Evolutionary conservation across 306 rosid genomes (phyloP).

Genomic region (Cicer bijugum): DNA sequence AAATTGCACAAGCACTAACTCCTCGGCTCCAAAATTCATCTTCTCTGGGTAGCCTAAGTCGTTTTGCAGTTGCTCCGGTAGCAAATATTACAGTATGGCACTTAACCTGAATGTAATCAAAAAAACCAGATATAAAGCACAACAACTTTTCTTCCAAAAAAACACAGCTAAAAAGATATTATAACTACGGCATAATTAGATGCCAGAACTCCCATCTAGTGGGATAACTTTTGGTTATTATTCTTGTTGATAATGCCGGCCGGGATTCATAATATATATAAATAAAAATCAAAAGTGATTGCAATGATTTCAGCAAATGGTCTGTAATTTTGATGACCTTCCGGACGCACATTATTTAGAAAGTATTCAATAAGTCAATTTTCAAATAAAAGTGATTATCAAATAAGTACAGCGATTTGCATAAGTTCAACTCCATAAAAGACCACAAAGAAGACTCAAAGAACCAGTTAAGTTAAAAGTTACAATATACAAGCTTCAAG

Average conservation of each 20-base stretch:
- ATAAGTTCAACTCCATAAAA: conserved; percentile 14
- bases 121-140: conserved; percentile 36
- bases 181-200: conserved; percentile 14
- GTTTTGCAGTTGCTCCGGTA: conserved; percentile 91
- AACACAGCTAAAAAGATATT: conserved; percentile 24
- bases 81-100: conserved; percentile 78
- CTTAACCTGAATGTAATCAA: conserved; percentile 67
- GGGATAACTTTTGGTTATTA: background rate
- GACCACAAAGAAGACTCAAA: conserved; percentile 29
- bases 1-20: conserved; percentile 97
- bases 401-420: background rate
- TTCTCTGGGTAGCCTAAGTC: conserved; percentile 88
- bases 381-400: conserved; percentile 16
- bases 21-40: conserved; percentile 99
- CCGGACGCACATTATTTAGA: conserved; percentile 21
- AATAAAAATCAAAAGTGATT: conserved; percentile 28
- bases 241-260: background rate
- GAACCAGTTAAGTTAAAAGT: conserved; percentile 33
- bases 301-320: conserved; percentile 32
- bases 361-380: conserved; percentile 11
- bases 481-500: conserved; percentile 21
- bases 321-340: conserved; percentile 17
- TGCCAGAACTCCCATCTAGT: background rate
- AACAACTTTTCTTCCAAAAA: conserved; percentile 36
- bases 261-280: conserved; percentile 7